Base-by-base conservation (phyloP, 345 rosid genomes). In the Cardamine resedifolia region DNA sequence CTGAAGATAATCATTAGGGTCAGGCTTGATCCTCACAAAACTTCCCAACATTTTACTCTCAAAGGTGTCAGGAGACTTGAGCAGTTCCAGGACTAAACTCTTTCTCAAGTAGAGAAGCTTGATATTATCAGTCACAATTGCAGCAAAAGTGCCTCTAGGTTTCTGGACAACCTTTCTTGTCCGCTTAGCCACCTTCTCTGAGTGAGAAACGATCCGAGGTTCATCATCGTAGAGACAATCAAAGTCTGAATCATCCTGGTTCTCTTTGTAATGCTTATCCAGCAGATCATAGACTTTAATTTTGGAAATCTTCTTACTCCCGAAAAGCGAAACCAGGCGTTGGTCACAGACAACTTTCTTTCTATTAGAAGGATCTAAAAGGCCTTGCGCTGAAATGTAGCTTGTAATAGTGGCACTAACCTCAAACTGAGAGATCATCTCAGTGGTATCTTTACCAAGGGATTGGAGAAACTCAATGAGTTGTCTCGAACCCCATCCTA, bases 401-500 rank as follows among this genome's bases (percentile, higher is more conserved):
- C 47, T 85, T 5, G 66, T 70, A 12, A 92, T 66, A 45, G 83
- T 76, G 19, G 64, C 81, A 11, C 81, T 69, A 10, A 80, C 96
- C 72, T 86, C 93, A 39, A 68, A 67, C 5, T 60, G 84, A 12
- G 92, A 77, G 69, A 90, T 84, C 56, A 70, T 70, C 34, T 69
- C 45, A 4, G 62, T 6, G 20, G 88, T 86, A 47, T 85, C 86
- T 68, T 48, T 79, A 28, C 86, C 89, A 52, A 87, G 72, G 0
- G 83, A 81, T 19, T 81, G 48, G 18, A 92, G 91, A 79, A 90
- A 90, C 66, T 80, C 84, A 48, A 84, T 74, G 12, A 92, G 93
- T 3, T 79, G 87, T 24, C 74, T 84, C 1, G 93, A 92, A n/a
- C 90, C 96, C 97, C 97, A 90, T 28, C 97, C 86, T 55, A 81